A percentile compares a stretch with the other conserved stretches of the same genome.
Conservation (phyloP, 176 grass and related monocot genomes). For the Musa beccarii region DNA sequence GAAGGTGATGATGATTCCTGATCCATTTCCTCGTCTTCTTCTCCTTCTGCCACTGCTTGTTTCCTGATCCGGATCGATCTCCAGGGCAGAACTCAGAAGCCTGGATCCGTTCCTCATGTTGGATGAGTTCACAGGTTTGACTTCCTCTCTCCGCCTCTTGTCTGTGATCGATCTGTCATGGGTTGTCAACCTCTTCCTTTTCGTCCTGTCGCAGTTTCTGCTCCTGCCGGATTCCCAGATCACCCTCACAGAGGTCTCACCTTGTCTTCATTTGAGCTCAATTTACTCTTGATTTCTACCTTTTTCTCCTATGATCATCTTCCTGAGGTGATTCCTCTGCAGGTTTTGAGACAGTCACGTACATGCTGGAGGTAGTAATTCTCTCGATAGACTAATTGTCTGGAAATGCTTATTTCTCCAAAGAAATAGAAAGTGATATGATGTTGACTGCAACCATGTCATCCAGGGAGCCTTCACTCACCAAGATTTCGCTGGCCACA, state of each 20-base stretch:
- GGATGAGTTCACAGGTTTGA: slow-evolving; percentile 8
- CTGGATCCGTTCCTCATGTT: slow-evolving; percentile 39
- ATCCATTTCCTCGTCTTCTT: neutral
- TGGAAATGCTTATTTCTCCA: neutral
- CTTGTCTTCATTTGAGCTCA: no score
- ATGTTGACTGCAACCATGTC: neutral
- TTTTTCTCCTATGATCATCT: no score
- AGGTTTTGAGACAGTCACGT: slow-evolving; percentile 10
- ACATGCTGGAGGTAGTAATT: slow-evolving; percentile 7
- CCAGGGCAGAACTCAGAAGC: slow-evolving; percentile 54
- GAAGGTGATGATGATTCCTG: slow-evolving; percentile 35
- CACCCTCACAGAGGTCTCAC: slow-evolving; percentile 4
- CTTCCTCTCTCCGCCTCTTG: neutral
- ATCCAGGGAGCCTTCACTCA: slow-evolving; percentile 65
- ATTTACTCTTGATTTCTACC: no score
- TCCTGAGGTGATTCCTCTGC: no score
- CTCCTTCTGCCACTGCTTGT: neutral
- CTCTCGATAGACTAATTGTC: neutral
- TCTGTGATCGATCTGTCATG: neutral
- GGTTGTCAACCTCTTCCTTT: neutral
- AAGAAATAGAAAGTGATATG: neutral
- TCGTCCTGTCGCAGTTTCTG: neutral
- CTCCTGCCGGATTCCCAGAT: slow-evolving; percentile 6
- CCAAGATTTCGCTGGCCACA: slow-evolving; percentile 77
- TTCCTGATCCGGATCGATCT: neutral